phyloP scores from a whole-genome alignment of 768 basidiomycete species.

The Pisolithus sp. region DNA sequence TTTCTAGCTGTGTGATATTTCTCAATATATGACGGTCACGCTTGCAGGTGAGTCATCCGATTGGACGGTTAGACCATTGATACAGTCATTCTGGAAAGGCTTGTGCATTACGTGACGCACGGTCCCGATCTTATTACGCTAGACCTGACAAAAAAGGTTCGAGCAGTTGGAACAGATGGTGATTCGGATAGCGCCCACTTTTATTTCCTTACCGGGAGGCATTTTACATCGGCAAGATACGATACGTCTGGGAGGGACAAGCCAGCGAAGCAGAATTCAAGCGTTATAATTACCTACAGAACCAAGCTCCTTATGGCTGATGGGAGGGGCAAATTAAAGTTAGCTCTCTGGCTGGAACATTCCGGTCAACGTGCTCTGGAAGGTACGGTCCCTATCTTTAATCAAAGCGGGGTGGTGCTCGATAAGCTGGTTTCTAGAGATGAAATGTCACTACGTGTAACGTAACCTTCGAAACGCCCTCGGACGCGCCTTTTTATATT shows the following conservation, averaged over 20 bases:
- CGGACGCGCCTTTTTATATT: neutral
- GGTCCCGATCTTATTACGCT: neutral
- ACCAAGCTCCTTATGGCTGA: conserved; percentile 13
- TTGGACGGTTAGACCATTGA: neutral
- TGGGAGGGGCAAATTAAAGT: conserved; percentile 16
- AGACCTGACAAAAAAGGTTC: neutral
- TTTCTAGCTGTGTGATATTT: neutral
- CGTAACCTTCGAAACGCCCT: conserved; percentile 1
- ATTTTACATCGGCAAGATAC: too few species aligned
- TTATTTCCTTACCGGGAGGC: neutral
- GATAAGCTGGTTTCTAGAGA: neutral
- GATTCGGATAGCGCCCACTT: neutral
- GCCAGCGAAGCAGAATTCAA: neutral
- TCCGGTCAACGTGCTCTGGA: conserved; percentile 7
- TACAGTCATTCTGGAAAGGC: neutral
- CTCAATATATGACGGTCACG: neutral
- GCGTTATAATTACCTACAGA: neutral
- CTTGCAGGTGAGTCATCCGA: neutral
- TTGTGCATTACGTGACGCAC: neutral
- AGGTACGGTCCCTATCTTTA: neutral
- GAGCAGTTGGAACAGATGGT: neutral
- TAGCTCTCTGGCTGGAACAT: conserved; percentile 14
- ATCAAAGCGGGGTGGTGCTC: conserved; percentile 1
- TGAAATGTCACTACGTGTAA: conserved; percentile 6
- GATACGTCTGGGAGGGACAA: neutral